A percentile compares a stretch with the other conserved stretches of the same genome.
Conservation (phyloP, 768 basidiomycete species). For the Agaricus sinodeliciosus region DNA sequence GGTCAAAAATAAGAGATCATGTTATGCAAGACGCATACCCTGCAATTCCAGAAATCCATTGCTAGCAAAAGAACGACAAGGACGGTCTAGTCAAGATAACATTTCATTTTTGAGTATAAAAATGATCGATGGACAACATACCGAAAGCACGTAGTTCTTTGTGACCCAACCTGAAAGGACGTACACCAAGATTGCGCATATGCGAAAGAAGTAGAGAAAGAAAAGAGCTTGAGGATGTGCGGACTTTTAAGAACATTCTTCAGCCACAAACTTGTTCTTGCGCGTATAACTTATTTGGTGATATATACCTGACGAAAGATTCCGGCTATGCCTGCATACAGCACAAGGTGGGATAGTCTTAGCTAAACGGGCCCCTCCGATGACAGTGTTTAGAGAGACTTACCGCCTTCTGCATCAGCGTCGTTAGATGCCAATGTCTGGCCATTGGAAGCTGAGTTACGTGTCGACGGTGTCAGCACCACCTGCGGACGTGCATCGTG, state of each 20-base stretch:
- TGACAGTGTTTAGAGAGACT: slow-evolving; percentile 15
- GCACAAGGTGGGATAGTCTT: background rate
- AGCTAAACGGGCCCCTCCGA: background rate
- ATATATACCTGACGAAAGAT: slow-evolving; percentile 66
- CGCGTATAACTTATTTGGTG: background rate
- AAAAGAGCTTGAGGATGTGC: slow-evolving; percentile 80
- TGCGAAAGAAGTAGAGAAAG: slow-evolving; percentile 84
- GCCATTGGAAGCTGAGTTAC: slow-evolving; percentile 19
- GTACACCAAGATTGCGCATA: slow-evolving; percentile 85
- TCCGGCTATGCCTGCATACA: slow-evolving; percentile 52
- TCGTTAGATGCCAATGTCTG: slow-evolving; percentile 44
- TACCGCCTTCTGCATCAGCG: slow-evolving; percentile 74
- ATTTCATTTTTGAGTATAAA: background rate
- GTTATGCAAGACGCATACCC: slow-evolving; percentile 40
- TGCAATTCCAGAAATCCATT: slow-evolving; percentile 98
- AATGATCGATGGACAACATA: slow-evolving; percentile 30
- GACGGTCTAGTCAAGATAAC: slow-evolving; percentile 49
- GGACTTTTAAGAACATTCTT: slow-evolving; percentile 38
- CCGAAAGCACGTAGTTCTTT: slow-evolving; percentile 87
- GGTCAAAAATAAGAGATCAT: background rate
- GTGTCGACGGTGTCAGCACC: slow-evolving; percentile 51
- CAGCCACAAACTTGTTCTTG: slow-evolving; percentile 1
- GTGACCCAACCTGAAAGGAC: slow-evolving; percentile 90
- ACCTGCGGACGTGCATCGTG: slow-evolving; percentile 24
- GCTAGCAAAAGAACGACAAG: slow-evolving; percentile 88